These are phyloP conservation scores for Clonostachys byssicola DNA, from an alignment of 2,329 filamentous ascomycete genomes.

Conservation along the genomic window DNA sequence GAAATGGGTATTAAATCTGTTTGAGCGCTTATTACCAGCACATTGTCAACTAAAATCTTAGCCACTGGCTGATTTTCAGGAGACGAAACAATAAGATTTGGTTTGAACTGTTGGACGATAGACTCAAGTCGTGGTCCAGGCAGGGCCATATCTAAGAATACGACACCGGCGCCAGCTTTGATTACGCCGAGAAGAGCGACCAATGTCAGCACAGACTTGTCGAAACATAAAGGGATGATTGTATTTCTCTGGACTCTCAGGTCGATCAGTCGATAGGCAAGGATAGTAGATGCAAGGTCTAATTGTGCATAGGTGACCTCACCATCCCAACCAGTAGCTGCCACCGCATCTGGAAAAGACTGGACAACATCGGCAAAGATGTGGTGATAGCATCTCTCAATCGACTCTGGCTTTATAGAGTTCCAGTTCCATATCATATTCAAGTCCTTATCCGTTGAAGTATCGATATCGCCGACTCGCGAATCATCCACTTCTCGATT, in stretches of 20 bases:
- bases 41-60: background rate
- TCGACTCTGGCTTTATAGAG: background rate
- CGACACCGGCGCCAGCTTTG: constrained; percentile 22
- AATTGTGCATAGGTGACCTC: constrained; percentile 14
- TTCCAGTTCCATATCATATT: background rate
- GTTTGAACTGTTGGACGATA: constrained; percentile 1
- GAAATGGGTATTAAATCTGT: background rate
- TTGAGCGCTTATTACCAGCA: background rate
- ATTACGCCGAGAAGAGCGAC: constrained; percentile 24
- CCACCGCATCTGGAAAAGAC: constrained; percentile 15
- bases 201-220: constrained; percentile 26
- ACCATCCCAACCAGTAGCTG: constrained; percentile 15
- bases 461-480: background rate
- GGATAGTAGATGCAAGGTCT: constrained; percentile 3
- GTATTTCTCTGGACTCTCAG: constrained; percentile 8
- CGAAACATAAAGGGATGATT: constrained; percentile 24
- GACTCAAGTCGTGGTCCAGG: constrained; percentile 10
- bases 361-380: background rate
- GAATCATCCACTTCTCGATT: background rate
- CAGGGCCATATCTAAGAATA: constrained; percentile 25
- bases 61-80: background rate
- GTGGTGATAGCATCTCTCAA: background rate
- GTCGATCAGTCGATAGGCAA: constrained; percentile 7
- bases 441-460: background rate
- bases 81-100: constrained; percentile 2